A percentile compares a stretch with the other conserved stretches of the same genome.
Conservation (phyloP, 179 eudicot species). For the Vitellaria paradoxa region DNA sequence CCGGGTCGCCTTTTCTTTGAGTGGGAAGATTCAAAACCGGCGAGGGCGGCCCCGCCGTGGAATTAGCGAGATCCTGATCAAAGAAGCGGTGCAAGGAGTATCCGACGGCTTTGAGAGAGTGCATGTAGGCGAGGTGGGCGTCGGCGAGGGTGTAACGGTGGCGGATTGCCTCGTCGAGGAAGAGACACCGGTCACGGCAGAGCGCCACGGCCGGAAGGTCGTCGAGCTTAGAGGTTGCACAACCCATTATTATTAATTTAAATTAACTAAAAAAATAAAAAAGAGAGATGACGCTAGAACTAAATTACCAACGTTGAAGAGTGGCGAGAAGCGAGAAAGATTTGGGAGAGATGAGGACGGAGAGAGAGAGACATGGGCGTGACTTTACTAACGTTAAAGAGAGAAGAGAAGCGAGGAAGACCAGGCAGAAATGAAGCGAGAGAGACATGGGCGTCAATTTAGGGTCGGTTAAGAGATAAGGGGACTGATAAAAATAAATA, state of each 20-base stretch:
- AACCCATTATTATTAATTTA: slow-evolving; percentile 56
- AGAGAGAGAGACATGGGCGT: too few relatives aligned
- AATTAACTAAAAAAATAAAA: too few relatives aligned
- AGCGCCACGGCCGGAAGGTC: slow-evolving; percentile 78
- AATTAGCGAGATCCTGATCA: slow-evolving; percentile 15
- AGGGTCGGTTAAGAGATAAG: too few relatives aligned
- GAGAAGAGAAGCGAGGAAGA: too few relatives aligned
- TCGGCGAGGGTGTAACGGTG: slow-evolving; percentile 64
- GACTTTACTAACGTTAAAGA: too few relatives aligned
- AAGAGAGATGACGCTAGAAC: too few relatives aligned
- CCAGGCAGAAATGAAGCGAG: too few relatives aligned
- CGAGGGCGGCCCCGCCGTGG: slow-evolving; percentile 21
- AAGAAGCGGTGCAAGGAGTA: slow-evolving; percentile 55
- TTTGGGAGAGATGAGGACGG: too few relatives aligned
- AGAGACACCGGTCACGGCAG: slow-evolving; percentile 61
- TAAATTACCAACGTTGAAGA: too few relatives aligned
- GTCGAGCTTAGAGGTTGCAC: slow-evolving; percentile 72
- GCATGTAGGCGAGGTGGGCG: slow-evolving; percentile 61
- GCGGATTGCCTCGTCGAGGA: slow-evolving; percentile 51
- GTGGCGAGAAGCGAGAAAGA: too few relatives aligned
- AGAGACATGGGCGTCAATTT: too few relatives aligned
- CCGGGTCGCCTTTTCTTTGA: slow-evolving; percentile 29
- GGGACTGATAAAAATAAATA: too few relatives aligned
- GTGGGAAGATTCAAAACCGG: slow-evolving; percentile 45
- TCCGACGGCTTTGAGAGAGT: slow-evolving; percentile 55